These are phyloP conservation scores for Didymosphaeria variabile DNA, from an alignment of 2,329 filamentous ascomycete genomes.

Conservation along the genomic window DNA sequence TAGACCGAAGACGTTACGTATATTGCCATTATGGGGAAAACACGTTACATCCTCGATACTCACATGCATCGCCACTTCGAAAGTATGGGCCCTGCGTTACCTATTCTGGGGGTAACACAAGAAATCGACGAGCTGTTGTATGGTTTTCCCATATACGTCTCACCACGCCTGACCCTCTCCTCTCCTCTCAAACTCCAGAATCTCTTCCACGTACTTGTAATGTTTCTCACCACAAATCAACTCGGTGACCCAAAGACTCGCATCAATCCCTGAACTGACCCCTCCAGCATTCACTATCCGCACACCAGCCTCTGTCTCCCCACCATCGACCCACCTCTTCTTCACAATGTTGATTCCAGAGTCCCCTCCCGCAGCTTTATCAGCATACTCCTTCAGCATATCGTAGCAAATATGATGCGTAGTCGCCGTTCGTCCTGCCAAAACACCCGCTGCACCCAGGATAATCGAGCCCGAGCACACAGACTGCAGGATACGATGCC, in stretches of 20 bases:
- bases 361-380: conserved; percentile 41
- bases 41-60: too few relatives aligned
- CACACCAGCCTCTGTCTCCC: conserved; percentile 39
- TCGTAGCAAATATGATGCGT: conserved; percentile 51
- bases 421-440: conserved; percentile 47
- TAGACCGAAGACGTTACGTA: background rate
- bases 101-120: too few relatives aligned
- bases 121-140: background rate
- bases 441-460: conserved; percentile 49
- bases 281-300: conserved; percentile 47
- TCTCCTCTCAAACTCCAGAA: conserved; percentile 45
- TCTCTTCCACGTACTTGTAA: conserved; percentile 35
- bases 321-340: conserved; percentile 46
- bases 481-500: conserved; percentile 47
- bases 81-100: too few relatives aligned
- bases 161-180: conserved; percentile 30
- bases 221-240: conserved; percentile 35
- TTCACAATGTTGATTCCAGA: conserved; percentile 34
- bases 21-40: too few relatives aligned
- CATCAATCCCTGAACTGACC: conserved; percentile 46
- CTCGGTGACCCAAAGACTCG: conserved; percentile 41
- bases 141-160: conserved; percentile 5
- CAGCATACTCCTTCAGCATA: conserved; percentile 34
- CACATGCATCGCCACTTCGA: too few relatives aligned
- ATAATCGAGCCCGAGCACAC: conserved; percentile 53